A percentile compares a stretch with the other conserved stretches of the same genome.
Evolutionary conservation across 2,329 filamentous ascomycete species (phyloP).

Genomic region (Graphilbum sp.): DNA sequence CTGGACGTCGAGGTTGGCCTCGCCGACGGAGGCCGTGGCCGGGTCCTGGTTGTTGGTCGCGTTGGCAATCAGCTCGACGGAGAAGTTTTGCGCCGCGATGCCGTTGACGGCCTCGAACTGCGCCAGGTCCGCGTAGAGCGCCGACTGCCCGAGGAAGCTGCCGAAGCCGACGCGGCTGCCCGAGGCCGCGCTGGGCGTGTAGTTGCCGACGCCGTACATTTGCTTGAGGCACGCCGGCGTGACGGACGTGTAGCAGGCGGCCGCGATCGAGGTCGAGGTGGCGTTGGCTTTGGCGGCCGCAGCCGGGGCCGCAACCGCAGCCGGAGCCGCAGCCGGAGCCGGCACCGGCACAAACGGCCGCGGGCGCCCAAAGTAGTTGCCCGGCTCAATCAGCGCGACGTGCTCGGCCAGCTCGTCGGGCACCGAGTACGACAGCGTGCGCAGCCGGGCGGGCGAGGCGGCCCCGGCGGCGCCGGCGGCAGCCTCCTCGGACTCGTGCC

Average conservation of each 20-base stretch:
- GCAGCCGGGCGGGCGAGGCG: slow-evolving; percentile 28
- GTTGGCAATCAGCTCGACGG: slow-evolving; percentile 35
- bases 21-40: slow-evolving; percentile 17
- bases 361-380: slow-evolving; percentile 36
- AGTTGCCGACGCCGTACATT: slow-evolving; percentile 28
- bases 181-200: slow-evolving; percentile 19
- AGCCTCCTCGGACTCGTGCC: too few relatives aligned
- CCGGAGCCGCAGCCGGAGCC: neutral
- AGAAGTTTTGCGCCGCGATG: slow-evolving; percentile 33
- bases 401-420: slow-evolving; percentile 35
- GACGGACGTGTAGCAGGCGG: slow-evolving; percentile 16
- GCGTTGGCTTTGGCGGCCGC: slow-evolving; percentile 14
- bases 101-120: slow-evolving; percentile 31
- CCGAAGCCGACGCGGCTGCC: slow-evolving; percentile 20
- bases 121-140: slow-evolving; percentile 34
- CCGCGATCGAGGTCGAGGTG: slow-evolving; percentile 11
- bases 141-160: slow-evolving; percentile 30
- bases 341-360: slow-evolving; percentile 3
- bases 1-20: slow-evolving; percentile 50
- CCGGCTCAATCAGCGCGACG: slow-evolving; percentile 48
- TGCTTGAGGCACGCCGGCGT: slow-evolving; percentile 31
- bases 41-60: slow-evolving; percentile 31
- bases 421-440: slow-evolving; percentile 41
- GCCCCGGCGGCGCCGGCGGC: neutral
- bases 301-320: neutral